Evolutionary conservation across 805 yeast genomes (phyloP), one percentile per base, ranked within the genome.

Genomic region (Candida qinlingensis): DNA sequence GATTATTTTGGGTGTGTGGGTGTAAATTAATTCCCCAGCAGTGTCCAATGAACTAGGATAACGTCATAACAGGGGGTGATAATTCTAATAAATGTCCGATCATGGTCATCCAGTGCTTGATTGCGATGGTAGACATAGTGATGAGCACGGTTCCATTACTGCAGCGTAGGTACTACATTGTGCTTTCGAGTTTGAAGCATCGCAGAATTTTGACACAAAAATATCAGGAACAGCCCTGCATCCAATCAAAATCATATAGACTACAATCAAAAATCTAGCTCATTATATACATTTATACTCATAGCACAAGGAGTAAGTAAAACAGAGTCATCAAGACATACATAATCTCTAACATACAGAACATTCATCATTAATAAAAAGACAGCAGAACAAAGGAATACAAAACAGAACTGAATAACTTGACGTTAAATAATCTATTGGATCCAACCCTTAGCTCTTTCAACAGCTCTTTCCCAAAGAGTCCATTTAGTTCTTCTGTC

Each of bases 381-480:
- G 41, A 37, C 5, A 37, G 19, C 31, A 10, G 7, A 12, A 33
- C 11, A 12, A 31, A 11, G n/a, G 25, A 45, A 8, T 35, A 13
- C 19, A 19, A 19, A 19, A 19, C 19, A 19, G 19, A 19, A 19
- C 19, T 19, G 19, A 19, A 19, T 19, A 19, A 19, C 19, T 19
- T 19, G 19, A 19, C 19, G 19, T 19, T 19, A 19, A 19, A 19
- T 19, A 26, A 42, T 38, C 39, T 37, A 43, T 36, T 46, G 31
- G 46, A 86, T 71, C 98, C 98, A 91, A 41, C 89, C 91, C 53
- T 70, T 76, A 31, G 96, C 85, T 59, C 95, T 77, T 59, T 79
- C 82, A 25, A 91, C 80, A 2, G 96, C 98, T 41, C 79, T 76
- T 62, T 87, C 87, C 98, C 98, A 91, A 55, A 83, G 70, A 44